Evolutionary conservation across 495 filamentous ascomycete genomes (phyloP).

Genomic region (Hyaloscypha finlandica): DNA sequence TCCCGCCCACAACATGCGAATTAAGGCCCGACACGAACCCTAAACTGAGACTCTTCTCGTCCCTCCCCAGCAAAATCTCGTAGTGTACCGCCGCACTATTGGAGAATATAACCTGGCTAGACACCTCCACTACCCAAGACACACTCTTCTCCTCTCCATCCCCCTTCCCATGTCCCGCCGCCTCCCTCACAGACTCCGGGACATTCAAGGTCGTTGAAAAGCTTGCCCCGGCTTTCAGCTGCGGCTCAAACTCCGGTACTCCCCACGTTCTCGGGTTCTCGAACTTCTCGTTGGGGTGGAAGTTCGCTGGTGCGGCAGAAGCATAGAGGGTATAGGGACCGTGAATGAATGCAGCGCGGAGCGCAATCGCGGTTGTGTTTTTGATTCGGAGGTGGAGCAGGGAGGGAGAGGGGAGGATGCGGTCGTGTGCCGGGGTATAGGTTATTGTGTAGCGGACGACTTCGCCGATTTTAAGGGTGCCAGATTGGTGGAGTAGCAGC

Average conservation of each 20-base stretch:
- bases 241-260: slow-evolving; percentile 87
- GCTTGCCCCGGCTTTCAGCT: slow-evolving; percentile 88
- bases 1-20: slow-evolving; percentile 36
- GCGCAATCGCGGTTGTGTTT: slow-evolving; percentile 86
- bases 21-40: slow-evolving; percentile 51
- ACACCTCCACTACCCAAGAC: slow-evolving; percentile 89
- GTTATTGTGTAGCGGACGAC: slow-evolving; percentile 89
- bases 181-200: slow-evolving; percentile 67
- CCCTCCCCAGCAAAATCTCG: slow-evolving; percentile 81
- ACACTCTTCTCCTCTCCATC: slow-evolving; percentile 52
- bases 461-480: slow-evolving; percentile 90
- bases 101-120: slow-evolving; percentile 92
- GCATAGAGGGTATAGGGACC: slow-evolving; percentile 91
- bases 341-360: slow-evolving; percentile 93
- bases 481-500: slow-evolving; percentile 86
- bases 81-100: slow-evolving; percentile 84
- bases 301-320: slow-evolving; percentile 77
- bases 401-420: slow-evolving; percentile 79
- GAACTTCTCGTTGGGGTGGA: slow-evolving; percentile 74
- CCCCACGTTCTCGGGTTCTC: slow-evolving; percentile 62
- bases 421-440: slow-evolving; percentile 86
- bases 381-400: slow-evolving; percentile 81
- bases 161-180: slow-evolving; percentile 38
- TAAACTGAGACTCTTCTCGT: slow-evolving; percentile 76
- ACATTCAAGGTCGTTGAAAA: slow-evolving; percentile 79